Conservation (phyloP, 352 stramenopile genomes). For the Pythium brachiatum region DNA sequence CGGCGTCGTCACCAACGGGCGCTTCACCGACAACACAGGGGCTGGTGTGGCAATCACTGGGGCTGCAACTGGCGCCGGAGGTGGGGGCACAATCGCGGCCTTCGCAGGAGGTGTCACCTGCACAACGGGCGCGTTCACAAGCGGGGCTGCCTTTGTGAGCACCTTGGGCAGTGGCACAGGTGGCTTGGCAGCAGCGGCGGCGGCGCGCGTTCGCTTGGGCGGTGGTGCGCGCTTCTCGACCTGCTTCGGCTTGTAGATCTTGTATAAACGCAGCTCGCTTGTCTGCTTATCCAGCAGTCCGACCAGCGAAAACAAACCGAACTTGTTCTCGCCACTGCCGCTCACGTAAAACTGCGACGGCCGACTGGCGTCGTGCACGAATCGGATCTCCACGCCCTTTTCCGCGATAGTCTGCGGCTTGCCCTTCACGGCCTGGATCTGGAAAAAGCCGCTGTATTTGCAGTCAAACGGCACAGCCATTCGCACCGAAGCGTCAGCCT, state of each 20-base stretch:
- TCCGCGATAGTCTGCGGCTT: constrained; percentile 80
- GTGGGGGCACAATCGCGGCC: neutral
- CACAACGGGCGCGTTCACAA: neutral
- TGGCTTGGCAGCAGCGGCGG: neutral
- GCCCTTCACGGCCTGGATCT: constrained; percentile 84
- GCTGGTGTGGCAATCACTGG: constrained; percentile 24
- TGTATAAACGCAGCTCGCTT: constrained; percentile 81
- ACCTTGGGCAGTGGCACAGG: neutral
- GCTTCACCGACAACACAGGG: constrained; percentile 26
- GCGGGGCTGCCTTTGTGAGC: neutral
- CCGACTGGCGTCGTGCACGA: constrained; percentile 69
- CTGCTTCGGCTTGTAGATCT: constrained; percentile 85
- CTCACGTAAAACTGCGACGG: constrained; percentile 69
- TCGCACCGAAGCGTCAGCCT: constrained; percentile 49
- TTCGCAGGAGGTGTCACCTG: constrained; percentile 12
- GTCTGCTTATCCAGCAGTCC: constrained; percentile 72
- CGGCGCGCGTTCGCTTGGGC: constrained; percentile 44
- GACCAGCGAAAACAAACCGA: constrained; percentile 71
- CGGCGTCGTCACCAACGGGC: constrained; percentile 39
- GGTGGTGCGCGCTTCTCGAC: constrained; percentile 62
- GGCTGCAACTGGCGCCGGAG: constrained; percentile 19
- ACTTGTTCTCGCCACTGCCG: constrained; percentile 76
- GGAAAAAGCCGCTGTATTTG: constrained; percentile 85
- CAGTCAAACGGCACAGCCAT: constrained; percentile 75
- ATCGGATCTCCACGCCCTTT: constrained; percentile 78